Evolutionary conservation across 352 stramenopile species (phyloP), one percentile per base, ranked within the genome.

Genomic region (Phytophthora aleatoria): DNA sequence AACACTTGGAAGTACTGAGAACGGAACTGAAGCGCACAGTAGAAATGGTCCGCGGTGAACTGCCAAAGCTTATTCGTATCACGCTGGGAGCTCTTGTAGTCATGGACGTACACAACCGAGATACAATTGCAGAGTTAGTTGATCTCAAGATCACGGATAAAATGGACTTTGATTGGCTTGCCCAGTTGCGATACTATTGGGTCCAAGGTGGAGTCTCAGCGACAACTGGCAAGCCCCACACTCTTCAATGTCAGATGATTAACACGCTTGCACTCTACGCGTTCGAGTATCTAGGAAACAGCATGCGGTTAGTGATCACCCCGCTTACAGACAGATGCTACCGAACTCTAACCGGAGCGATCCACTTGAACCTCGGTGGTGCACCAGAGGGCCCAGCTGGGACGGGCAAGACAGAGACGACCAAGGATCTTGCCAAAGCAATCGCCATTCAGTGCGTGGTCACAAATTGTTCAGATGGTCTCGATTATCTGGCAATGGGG

Each of bases 81-180:
- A 95, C 94, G 1, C 72, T 98, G 4, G 90, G 90, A 26, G 90
- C 95, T 3, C 77, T 98, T 24, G 90, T 98, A 1, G 94, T 98
- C 9, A 97, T 98, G 87, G 94, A 98, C 61, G 94, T 98, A 6
- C 95, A 98, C 81, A 98, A 97, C 42, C 86, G 94, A 11, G 92
- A 98, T 62, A 96, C 90, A 52, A 97, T 98, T 50, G 87, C 90
- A 5, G 92, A 98, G 61, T 69, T 98, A 27, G 80, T 94, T 43
- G 74, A 92, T 2, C 67, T 96, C 35, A 77, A 93, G 27, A 83
- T 95, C 28, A 81, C 75, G 3, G 75, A 90, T 61, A 87, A 86
- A 50, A 86, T 64, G 6, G 94, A 98, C 64, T 98, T 98, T 69
- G 94, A 98, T 70, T 98, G 94, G 94, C 78, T 97, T 52, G 87